Evolutionary conservation across 352 stramenopile genomes (phyloP), one percentile per base, ranked within the genome.

Genomic region (Pythium sp.): DNA sequence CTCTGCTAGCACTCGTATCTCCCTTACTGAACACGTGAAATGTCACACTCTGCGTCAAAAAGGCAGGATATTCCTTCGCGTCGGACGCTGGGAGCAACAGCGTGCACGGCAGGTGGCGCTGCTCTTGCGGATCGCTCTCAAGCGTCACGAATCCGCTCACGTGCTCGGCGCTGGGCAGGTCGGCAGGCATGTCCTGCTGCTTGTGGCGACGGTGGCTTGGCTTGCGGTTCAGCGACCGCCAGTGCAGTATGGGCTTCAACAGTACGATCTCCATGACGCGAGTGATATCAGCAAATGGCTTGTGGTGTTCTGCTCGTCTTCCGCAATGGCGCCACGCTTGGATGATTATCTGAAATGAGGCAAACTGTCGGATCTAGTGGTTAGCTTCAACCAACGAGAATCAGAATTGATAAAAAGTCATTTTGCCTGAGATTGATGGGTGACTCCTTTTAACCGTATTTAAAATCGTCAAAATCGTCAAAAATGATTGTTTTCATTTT

Each of bases 191-290:
- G 22, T 72, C 65, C 22, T 70, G 58, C 2, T 43, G 28, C 11
- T 64, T 34, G 51, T 43, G 36, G 36, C 36, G 36, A 18, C 9
- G 14, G 28, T 28, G 43, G 18, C 2, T 28, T 34, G 30, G 58
- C 67, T 76, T 73, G 46, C 58, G 34, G 58, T 24, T 38, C 22
- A 28, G 53, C 53, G 22, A 24, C 24, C 73, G 51, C 78, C 76
- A 84, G 55, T 72, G 22, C 54, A 84, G 64, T 30, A 74, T 63
- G 38, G 72, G 68, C 7, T 56, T 61, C 24, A 58, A 15, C 57
- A 86, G 76, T 49, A 58, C 63, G 22, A 84, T 65, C 36, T 86
- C 78, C 76, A 86, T 86, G 26, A 24, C 9, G 32, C 49, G 49
- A 46, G 38, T 5, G 38, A 56, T 55, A 28, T 56, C n/a, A 24